Conservation (phyloP, 345 rosid species). For the Bruguiera gymnorhiza region DNA sequence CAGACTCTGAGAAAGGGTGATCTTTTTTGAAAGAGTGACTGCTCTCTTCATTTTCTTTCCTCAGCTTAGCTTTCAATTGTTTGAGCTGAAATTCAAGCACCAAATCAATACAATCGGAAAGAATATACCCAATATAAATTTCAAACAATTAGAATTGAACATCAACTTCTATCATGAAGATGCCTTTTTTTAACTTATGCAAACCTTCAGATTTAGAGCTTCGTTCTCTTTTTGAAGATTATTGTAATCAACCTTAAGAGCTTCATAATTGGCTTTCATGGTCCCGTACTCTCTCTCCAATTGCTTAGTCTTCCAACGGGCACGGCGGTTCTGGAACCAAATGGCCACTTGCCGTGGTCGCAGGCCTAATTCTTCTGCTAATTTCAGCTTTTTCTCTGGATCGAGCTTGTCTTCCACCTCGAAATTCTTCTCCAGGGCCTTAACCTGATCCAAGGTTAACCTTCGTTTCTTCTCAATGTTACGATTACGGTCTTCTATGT, state of each 20-base stretch:
- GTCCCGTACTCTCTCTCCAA: conserved; percentile 49
- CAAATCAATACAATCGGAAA: background rate
- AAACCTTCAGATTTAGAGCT: conserved; percentile 40
- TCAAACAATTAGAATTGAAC: background rate
- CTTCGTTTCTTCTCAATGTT: conserved; percentile 54
- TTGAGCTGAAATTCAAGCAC: conserved; percentile 35
- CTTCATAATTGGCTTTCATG: conserved; percentile 47
- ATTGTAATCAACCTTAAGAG: conserved; percentile 40
- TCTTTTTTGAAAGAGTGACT: conserved; percentile 26
- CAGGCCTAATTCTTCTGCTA: conserved; percentile 55
- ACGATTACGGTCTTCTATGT: conserved; percentile 30
- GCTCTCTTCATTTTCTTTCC: conserved; percentile 33
- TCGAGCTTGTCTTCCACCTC: conserved; percentile 64
- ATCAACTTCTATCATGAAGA: background rate
- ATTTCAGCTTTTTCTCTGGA: conserved; percentile 48
- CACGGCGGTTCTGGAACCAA: conserved; percentile 81
- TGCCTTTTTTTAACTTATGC: background rate
- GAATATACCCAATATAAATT: background rate
- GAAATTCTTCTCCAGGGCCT: conserved; percentile 61
- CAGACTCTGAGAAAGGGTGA: conserved; percentile 15
- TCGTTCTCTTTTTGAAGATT: conserved; percentile 45
- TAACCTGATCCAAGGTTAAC: conserved; percentile 45
- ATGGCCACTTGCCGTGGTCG: conserved; percentile 66
- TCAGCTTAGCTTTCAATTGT: conserved; percentile 46
- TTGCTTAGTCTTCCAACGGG: conserved; percentile 70